These are phyloP conservation scores for Fragilaria crotonensis DNA, from an alignment of 108 stramenopile species.

Conservation along the genomic window DNA sequence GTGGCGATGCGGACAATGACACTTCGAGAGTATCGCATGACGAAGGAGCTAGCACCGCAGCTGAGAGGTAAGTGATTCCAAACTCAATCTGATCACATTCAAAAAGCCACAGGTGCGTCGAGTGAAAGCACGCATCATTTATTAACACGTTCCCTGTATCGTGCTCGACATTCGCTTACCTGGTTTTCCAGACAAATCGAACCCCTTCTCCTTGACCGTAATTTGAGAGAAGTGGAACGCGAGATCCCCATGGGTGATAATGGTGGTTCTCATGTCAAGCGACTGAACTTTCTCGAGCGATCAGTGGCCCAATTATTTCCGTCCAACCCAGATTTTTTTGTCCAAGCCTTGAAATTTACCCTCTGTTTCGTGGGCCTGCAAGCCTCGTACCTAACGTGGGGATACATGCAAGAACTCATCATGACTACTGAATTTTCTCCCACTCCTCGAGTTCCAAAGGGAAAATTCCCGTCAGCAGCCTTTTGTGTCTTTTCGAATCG, in stretches of 20 bases:
- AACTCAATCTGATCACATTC: too few relatives aligned
- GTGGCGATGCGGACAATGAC: not conserved
- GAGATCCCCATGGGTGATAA: constrained; percentile 7
- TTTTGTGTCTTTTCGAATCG: constrained; percentile 98
- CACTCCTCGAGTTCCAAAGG: constrained; percentile 62
- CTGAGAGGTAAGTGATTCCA: not conserved
- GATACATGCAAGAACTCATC: constrained; percentile 96
- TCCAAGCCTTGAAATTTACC: constrained; percentile 40
- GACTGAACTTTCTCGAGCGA: constrained; percentile 5
- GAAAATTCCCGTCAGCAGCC: constrained; percentile 89
- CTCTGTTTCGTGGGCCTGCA: constrained; percentile 81
- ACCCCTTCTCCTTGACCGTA: constrained; percentile 1
- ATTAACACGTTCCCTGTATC: too few relatives aligned
- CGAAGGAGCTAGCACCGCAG: not conserved
- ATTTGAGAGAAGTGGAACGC: not conserved
- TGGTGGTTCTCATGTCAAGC: not conserved
- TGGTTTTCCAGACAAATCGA: constrained; percentile 3
- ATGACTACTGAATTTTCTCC: constrained; percentile 90
- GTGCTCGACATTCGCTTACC: too few relatives aligned
- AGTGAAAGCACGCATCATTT: too few relatives aligned
- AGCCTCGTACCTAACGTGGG: constrained; percentile 90
- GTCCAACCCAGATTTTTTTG: constrained; percentile 41
- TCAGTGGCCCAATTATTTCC: constrained; percentile 9
- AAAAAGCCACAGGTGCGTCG: too few relatives aligned
- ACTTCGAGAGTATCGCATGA: not conserved